A percentile compares a stretch with the other conserved stretches of the same genome.
Evolutionary conservation across 140 eudicot species (phyloP).

Genomic region (Cichorium intybus): DNA sequence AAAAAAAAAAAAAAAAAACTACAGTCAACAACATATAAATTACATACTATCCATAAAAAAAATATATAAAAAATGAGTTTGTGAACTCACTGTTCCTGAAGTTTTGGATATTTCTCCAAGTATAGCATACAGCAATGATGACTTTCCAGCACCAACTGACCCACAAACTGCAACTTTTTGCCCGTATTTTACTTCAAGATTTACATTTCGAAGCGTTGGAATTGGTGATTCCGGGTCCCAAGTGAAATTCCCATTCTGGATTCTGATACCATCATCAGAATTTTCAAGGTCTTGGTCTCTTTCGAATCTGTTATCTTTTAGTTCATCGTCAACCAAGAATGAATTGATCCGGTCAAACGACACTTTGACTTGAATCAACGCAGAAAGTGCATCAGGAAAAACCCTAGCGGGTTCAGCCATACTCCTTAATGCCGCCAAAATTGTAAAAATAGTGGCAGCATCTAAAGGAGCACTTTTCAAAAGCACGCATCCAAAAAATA

Average conservation of each 20-base stretch:
- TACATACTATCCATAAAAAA: neutral
- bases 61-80: neutral
- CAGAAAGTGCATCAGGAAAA: constrained; percentile 62
- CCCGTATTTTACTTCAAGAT: constrained; percentile 44
- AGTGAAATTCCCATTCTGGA: constrained; percentile 44
- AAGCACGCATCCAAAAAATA: constrained; percentile 48
- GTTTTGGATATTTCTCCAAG: constrained; percentile 61
- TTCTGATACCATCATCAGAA: constrained; percentile 21
- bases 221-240: constrained; percentile 54
- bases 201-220: constrained; percentile 41
- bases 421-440: constrained; percentile 48
- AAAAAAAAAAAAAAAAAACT: neutral
- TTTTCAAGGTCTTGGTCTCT: constrained; percentile 9
- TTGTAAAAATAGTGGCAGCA: constrained; percentile 63
- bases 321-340: constrained; percentile 64
- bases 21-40: neutral
- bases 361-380: constrained; percentile 61
- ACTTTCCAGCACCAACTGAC: constrained; percentile 82
- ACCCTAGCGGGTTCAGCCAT: constrained; percentile 64
- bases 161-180: constrained; percentile 72
- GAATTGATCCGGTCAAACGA: constrained; percentile 60
- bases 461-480: constrained; percentile 52
- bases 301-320: constrained; percentile 24
- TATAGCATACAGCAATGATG: constrained; percentile 56
- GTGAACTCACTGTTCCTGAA: constrained; percentile 57